phyloP scores from a whole-genome alignment of 2,329 filamentous ascomycete genomes.

The Trichophyton benhamiae region DNA sequence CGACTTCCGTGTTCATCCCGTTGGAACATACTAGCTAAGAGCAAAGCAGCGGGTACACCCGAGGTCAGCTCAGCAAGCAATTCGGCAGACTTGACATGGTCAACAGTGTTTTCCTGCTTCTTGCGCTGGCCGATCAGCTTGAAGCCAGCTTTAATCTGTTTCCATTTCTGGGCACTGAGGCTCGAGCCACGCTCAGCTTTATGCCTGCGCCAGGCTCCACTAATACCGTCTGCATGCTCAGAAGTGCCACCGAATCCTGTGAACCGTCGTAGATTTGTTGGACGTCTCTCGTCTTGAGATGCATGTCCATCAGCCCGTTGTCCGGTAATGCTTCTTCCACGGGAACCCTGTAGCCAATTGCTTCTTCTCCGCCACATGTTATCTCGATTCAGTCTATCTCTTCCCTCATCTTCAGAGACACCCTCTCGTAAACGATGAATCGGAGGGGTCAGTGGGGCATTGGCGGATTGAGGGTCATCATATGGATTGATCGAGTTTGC shows the following conservation, averaged over 20 bases:
- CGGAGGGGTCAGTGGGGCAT: conserved; percentile 48
- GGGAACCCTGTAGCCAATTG: conserved; percentile 41
- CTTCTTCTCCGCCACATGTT: conserved; percentile 48
- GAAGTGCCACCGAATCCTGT: conserved; percentile 53
- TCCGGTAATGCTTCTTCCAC: conserved; percentile 37
- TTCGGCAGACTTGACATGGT: conserved; percentile 90
- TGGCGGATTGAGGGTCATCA: conserved; percentile 27
- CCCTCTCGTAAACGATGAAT: conserved; percentile 46
- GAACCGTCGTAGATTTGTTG: conserved; percentile 53
- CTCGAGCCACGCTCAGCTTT: conserved; percentile 56
- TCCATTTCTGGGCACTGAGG: conserved; percentile 71
- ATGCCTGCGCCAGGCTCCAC: conserved; percentile 41
- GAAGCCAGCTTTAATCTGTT: conserved; percentile 78
- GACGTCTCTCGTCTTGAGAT: conserved; percentile 41
- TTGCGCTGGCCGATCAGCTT: conserved; percentile 64
- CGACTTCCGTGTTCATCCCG: conserved; percentile 92
- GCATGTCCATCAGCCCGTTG: conserved; percentile 41
- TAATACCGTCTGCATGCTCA: conserved; percentile 51
- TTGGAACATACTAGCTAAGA: conserved; percentile 95
- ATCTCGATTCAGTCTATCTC: conserved; percentile 47
- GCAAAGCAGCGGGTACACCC: conserved; percentile 81
- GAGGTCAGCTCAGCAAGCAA: conserved; percentile 90
- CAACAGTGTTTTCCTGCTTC: conserved; percentile 68
- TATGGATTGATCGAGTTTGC: conserved; percentile 30
- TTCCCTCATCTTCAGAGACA: conserved; percentile 63